Base-by-base conservation (phyloP, 495 filamentous ascomycete species). In the Lasiosphaeria ovina region DNA sequence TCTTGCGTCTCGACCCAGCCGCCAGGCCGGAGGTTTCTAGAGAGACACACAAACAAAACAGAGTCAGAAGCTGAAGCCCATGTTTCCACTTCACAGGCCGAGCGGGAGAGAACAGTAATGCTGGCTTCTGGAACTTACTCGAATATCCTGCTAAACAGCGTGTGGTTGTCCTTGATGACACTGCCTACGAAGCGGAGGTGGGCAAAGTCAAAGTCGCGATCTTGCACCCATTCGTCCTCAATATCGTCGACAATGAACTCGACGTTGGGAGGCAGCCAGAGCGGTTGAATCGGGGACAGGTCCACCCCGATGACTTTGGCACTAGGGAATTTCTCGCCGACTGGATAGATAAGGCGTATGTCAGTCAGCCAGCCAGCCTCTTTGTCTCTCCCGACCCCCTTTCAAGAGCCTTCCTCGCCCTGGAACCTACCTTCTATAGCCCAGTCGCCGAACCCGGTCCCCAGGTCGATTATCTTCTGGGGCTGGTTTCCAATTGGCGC, bases 401-500 rank as follows among this genome's bases (percentile, higher is more conserved):
- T 5, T n/a, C n/a, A 24, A 24, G 24, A 2, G 0, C 24, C 24
- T 2, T 24, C 24, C 24, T 24, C 24, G 24, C 24, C 24, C 24
- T 24, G 24, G 33, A 44, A 66, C 81, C 69, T 76, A 79, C 86
- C 77, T 64, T 87, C 86, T 47, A 89, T 87, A 6, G 86, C 81
- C 87, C 87, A 89, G 57, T 73, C 66, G 12, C 77, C 79, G 56
- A 76, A 79, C 5, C 88, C 88, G 1, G 87, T 90, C 48, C 88
- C 88, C 42, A 90, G 66, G 63, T 91, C 88, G 9, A 90, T 75
- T 24, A 87, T 81, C 57, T 83, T 82, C 57, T 87, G 79, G 1
- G 81, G 77, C n/a, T 80, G 71, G 9, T 70, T 51, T 24, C 70
- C 76, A 14, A 91, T 73, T 6, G 88, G 88, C 0, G 88, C 80